phyloP scores from a whole-genome alignment of 164 flowering plant genomes.

The Echeveria elegans region DNA sequence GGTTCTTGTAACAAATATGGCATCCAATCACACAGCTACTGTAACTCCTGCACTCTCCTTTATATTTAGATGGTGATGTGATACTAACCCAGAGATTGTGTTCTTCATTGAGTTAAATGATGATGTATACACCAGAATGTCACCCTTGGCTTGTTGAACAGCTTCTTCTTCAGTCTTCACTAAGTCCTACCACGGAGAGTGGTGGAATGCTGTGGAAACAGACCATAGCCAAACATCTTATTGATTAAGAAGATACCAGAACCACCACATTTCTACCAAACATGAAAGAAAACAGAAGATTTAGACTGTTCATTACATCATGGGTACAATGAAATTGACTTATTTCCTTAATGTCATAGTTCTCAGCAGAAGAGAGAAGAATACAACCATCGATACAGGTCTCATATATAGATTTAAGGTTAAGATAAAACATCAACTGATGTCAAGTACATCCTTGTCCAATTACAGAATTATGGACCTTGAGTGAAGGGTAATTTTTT shows the following conservation, averaged over 20 bases:
- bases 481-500: too few relatives aligned
- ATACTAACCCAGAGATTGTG: slow-evolving; percentile 75
- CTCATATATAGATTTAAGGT: too few relatives aligned
- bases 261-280: neutral
- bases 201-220: slow-evolving; percentile 74
- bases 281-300: neutral
- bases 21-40: neutral
- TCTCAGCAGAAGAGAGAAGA: neutral
- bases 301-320: neutral
- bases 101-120: slow-evolving; percentile 96
- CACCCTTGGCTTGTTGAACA: slow-evolving; percentile 68
- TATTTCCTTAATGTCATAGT: neutral
- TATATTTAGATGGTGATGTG: neutral
- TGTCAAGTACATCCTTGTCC: neutral
- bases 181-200: slow-evolving; percentile 90
- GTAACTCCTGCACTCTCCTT: neutral
- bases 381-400: too few relatives aligned
- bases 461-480: neutral
- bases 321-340: neutral
- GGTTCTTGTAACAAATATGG: neutral
- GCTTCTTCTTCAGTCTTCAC: slow-evolving; percentile 90
- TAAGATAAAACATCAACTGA: too few relatives aligned
- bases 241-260: neutral
- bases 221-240: neutral
- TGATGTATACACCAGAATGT: slow-evolving; percentile 72